These are phyloP conservation scores for Pleurozium schreberi DNA, from an alignment of 225 moss, liverwort and hornwort genomes.

Conservation along the genomic window DNA sequence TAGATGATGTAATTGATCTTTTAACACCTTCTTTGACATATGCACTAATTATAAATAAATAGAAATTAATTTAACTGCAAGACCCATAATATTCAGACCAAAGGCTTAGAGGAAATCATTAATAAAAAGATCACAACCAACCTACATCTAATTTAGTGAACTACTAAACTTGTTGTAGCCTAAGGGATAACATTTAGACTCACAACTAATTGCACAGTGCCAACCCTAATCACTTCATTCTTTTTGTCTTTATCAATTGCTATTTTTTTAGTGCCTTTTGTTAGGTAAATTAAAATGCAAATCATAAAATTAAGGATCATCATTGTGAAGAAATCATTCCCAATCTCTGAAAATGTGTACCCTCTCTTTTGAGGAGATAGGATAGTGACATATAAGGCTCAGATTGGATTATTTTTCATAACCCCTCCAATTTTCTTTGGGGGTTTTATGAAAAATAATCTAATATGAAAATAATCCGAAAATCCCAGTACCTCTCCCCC, in stretches of 20 bases:
- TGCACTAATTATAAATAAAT: neutral
- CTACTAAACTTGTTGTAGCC: neutral
- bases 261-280: fast-evolving
- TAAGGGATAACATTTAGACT: neutral
- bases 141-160: neutral
- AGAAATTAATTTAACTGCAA: neutral
- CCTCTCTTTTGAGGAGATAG: no score
- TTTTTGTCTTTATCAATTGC: neutral
- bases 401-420: no score
- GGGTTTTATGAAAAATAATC: no score
- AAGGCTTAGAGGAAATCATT: neutral
- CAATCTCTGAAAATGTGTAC: neutral
- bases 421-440: no score
- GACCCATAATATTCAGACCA: neutral
- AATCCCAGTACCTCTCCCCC: no score
- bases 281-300: fast-evolving
- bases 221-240: neutral
- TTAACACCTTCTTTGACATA: fast-evolving
- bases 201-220: neutral
- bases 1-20: neutral
- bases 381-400: no score
- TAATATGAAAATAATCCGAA: no score
- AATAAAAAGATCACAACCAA: neutral
- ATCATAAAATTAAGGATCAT: neutral
- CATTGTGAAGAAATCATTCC: neutral